Base-by-base conservation (phyloP, 2,329 filamentous ascomycete genomes). In the Alternaria rosae region DNA sequence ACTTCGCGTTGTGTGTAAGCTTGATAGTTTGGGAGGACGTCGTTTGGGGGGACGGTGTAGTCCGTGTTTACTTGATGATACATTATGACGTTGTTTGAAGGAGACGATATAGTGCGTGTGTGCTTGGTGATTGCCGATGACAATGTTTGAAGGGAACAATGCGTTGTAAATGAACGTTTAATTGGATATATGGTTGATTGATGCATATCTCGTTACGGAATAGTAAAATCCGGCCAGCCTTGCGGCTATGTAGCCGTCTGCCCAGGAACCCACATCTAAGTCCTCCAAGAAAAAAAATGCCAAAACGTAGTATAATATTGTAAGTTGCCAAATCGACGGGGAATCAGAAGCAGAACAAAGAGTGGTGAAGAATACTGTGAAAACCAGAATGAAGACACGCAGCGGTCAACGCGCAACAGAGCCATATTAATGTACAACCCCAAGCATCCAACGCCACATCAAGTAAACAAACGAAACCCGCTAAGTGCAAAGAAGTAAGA, bases 401-500 rank as follows among this genome's bases (percentile, higher is more conserved):
- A 8, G 47, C 28, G 47, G 5, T 51, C 47, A 51, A 51, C 30
- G 47, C 47, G 47, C 28, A 35, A 53, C 17, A 20, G 6, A 53
- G n/a, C 0, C 13, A 26, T 38, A 9, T 1, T n/a, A 3, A 38
- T 17, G 35, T 38, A 38, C 35, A 38, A 38, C 35, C 42, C 42
- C 2, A 45, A 45, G 20, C 21, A 45, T 23, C 11, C 42, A 28
- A 53, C 35, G 35, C 51, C 51, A 15, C 50, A 21, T 25, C 41
- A 32, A 41, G 35, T 48, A 38, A 35, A 23, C 32, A 28, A 47
- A 23, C 35, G 61, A 57, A 64, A 61, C 70, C 65, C 70, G 69
- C 71, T 75, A 74, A 74, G 73, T 74, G 71, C 72, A 73, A 21
- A 61, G 64, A 74, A 68, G 69, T 65, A 67, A 70, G 61, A 65